Evolutionary conservation across 208 protist genomes (phyloP).

Genomic region (Novymonas esmeraldas): DNA sequence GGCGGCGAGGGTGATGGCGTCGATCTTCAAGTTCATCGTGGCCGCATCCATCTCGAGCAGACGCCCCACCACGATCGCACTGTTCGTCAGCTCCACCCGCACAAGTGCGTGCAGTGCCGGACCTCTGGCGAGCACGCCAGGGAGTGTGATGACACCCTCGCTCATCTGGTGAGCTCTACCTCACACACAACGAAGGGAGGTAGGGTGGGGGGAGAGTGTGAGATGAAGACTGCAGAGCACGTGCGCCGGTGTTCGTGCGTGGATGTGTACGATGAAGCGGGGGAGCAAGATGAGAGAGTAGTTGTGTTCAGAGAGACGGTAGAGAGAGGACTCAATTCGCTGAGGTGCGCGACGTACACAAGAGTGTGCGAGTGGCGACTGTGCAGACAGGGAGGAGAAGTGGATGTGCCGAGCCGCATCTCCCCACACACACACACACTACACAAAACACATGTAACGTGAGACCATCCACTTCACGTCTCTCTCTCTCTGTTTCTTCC

Average conservation of each 20-base stretch:
- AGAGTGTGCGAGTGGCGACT: no score
- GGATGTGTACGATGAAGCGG: not conserved
- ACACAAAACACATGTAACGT: no score
- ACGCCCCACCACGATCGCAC: constrained; percentile 58
- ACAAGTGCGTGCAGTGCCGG: constrained; percentile 59
- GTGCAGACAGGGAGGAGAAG: not conserved
- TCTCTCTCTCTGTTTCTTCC: no score
- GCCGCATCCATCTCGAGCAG: constrained; percentile 68
- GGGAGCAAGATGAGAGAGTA: not conserved
- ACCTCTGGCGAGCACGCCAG: constrained; percentile 47
- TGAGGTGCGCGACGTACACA: no score
- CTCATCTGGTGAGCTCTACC: not conserved
- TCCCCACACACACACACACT: no score
- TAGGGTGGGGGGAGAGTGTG: not conserved
- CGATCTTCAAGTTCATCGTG: constrained; percentile 82
- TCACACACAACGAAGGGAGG: not conserved
- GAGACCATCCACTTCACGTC: no score
- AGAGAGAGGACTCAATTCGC: no score
- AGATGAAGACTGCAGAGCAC: not conserved
- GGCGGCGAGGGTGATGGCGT: constrained; percentile 62
- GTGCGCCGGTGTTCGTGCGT: not conserved
- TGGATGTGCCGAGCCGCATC: no score
- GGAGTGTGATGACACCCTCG: constrained; percentile 37
- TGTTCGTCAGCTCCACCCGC: constrained; percentile 78
- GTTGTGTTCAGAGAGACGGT: not conserved